Base-by-base conservation (phyloP, 805 yeast species). In the Lipomyces kockii region DNA sequence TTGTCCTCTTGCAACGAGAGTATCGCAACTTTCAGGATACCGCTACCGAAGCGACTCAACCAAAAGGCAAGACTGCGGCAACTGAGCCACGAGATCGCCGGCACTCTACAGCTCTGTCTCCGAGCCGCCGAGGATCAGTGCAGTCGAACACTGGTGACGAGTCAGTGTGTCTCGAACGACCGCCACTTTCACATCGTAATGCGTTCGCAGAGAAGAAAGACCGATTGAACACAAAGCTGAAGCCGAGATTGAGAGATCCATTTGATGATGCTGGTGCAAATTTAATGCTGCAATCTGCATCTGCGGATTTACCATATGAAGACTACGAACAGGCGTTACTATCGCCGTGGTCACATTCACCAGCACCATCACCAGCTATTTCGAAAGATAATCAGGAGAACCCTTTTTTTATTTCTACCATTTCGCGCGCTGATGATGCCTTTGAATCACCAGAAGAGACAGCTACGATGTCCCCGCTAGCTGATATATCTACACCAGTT, bases 321-420 rank as follows among this genome's bases (percentile, higher is more conserved):
- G 79, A 77, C 58, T 72, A 68, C 35, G 78, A 77, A 63, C 79
- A 76, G 63, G 72, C 70, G 2, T 17, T 70, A 3, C 52, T 63
- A 6, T 75, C 78, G 2, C 77, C 79, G 2, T 75, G 79, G 78
- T 66, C 75, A 1, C 60, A 66, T 25, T 76, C 79, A 2, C 77
- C 79, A 2, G 77, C 78, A 2, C 77, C 77, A 2, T 74, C 79
- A 1, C 78, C 79, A 3, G 78, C 77, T 9, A 43, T 76, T 4
- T 60, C 71, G 7, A 72, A 73, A 35, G 73, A 72, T 46, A 61
- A 66, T 52, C 54, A 63, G 1, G 74, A 74, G 58, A 73, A 71
- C 60, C 77, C 78, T 2, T 76, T 76, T 53, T 77, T 76, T 64
- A 66, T 43, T 54, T 66, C 59, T 7, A 12, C 56, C 25, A 14